Evolutionary conservation across 1,139 yeast genomes (phyloP).

Genomic region (Kodamaea ohmeri): DNA sequence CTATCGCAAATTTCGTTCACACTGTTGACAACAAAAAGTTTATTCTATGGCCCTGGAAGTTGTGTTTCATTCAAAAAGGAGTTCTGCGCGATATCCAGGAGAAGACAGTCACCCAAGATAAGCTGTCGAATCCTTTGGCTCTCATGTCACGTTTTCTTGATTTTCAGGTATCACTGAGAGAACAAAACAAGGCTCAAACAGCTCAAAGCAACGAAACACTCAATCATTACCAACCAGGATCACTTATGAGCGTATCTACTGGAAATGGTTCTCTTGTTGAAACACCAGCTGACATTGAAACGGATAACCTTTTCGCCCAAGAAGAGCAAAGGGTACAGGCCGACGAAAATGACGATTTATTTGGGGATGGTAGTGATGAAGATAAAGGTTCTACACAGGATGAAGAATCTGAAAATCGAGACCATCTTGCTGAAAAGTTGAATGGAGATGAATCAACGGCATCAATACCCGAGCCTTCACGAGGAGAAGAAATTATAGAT

Average conservation of each 20-base stretch:
- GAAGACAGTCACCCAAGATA: neutral
- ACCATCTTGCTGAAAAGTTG: neutral
- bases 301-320: slow-evolving; percentile 46
- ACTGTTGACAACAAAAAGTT: slow-evolving; percentile 54
- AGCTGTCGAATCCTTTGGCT: slow-evolving; percentile 27
- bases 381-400: neutral
- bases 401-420: neutral
- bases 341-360: slow-evolving; percentile 13
- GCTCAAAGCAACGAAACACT: neutral
- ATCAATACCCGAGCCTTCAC: too few relatives aligned
- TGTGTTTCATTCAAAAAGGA: slow-evolving; percentile 60
- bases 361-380: slow-evolving; percentile 10
- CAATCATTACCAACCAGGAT: slow-evolving; percentile 3
- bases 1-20: slow-evolving; percentile 54
- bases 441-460: too few relatives aligned
- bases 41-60: slow-evolving; percentile 68
- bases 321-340: slow-evolving; percentile 28
- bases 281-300: slow-evolving; percentile 26
- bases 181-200: neutral
- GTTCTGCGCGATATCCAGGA: slow-evolving; percentile 10
- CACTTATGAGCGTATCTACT: slow-evolving; percentile 9
- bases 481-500: too few relatives aligned
- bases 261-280: slow-evolving; percentile 4
- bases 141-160: slow-evolving; percentile 40
- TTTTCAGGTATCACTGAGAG: slow-evolving; percentile 16